A percentile compares a stretch with the other conserved stretches of the same genome.
Conservation (phyloP, 1,139 yeast species). For the Suhomyces chickasaworum region DNA sequence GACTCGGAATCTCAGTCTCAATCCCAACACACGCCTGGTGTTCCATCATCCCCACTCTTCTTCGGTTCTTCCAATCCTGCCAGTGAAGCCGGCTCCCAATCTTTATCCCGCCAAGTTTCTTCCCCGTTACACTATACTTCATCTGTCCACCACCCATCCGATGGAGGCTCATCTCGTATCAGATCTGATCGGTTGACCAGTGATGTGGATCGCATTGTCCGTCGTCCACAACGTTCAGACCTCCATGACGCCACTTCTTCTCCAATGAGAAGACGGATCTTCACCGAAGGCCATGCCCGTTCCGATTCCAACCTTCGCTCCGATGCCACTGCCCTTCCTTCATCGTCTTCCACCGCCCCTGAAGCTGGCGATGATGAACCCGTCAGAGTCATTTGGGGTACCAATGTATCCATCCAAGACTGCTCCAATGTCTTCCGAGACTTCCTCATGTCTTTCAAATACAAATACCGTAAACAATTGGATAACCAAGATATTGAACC, state of each 20-base stretch:
- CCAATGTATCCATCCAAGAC: conserved; percentile 91
- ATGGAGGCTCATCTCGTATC: conserved; percentile 25
- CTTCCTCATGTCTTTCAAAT: conserved; percentile 80
- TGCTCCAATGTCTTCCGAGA: conserved; percentile 78
- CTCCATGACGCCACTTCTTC: conserved; percentile 46
- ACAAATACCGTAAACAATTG: conserved; percentile 65
- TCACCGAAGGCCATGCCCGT: conserved; percentile 24
- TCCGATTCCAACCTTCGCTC: conserved; percentile 17
- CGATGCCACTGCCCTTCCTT: conserved; percentile 13
- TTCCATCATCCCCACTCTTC: conserved; percentile 69
- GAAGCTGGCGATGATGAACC: conserved; percentile 58
- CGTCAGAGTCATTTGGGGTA: conserved; percentile 95
- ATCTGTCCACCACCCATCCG: conserved; percentile 41
- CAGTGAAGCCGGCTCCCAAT: conserved; percentile 32
- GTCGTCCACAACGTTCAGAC: conserved; percentile 47
- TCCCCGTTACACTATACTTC: conserved; percentile 52
- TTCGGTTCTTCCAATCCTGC: conserved; percentile 54
- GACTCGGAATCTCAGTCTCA: conserved; percentile 42
- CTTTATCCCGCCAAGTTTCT: conserved; percentile 32
- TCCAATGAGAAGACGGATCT: conserved; percentile 43
- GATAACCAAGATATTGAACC: conserved; percentile 54
- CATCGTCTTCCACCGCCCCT: conserved; percentile 34
- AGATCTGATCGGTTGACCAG: conserved; percentile 40
- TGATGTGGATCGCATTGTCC: conserved; percentile 46
- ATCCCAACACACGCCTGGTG: conserved; percentile 40